A percentile compares a stretch with the other conserved stretches of the same genome.
These are phyloP conservation scores for Apiotrichum gracile DNA, from an alignment of 1,284 basidiomycete genomes.

Conservation along the genomic window DNA sequence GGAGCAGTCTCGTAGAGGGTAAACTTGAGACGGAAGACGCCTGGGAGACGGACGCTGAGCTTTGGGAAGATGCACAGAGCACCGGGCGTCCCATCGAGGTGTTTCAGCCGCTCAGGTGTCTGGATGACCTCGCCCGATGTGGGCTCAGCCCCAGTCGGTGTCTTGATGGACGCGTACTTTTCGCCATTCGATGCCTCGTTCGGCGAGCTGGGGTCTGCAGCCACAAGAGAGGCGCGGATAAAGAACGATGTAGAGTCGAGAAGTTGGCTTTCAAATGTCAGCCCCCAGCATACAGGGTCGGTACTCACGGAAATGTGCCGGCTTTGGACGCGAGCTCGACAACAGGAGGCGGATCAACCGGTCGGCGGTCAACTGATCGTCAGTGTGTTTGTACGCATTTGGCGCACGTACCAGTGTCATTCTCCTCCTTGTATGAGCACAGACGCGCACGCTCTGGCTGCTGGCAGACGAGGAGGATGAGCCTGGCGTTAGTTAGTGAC, in stretches of 20 bases:
- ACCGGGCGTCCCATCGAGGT: constrained; percentile 35
- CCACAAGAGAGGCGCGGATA: constrained; percentile 38
- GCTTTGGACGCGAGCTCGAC: constrained; percentile 31
- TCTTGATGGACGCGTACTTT: constrained; percentile 37
- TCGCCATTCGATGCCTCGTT: constrained; percentile 1
- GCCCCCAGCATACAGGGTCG: neutral
- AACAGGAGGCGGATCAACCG: constrained; percentile 48
- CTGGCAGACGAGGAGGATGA: constrained; percentile 33
- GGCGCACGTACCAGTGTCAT: constrained; percentile 46
- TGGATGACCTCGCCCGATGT: constrained; percentile 46
- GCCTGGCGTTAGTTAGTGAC: constrained; percentile 1
- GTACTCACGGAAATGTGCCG: constrained; percentile 13
- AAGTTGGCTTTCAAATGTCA: constrained; percentile 17
- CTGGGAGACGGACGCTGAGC: constrained; percentile 45
- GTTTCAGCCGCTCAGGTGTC: constrained; percentile 43
- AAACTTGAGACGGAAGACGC: constrained; percentile 44
- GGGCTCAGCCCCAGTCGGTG: constrained; percentile 42
- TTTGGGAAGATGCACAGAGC: constrained; percentile 47
- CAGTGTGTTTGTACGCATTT: neutral
- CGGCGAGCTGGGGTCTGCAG: constrained; percentile 14
- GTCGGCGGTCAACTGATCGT: constrained; percentile 40
- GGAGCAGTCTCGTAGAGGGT: constrained; percentile 41
- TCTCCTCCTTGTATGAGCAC: constrained; percentile 49
- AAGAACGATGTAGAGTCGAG: constrained; percentile 37
- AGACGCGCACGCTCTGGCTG: constrained; percentile 46